Base-by-base conservation (phyloP, 352 stramenopile species). In the Phytophthora sp. region DNA sequence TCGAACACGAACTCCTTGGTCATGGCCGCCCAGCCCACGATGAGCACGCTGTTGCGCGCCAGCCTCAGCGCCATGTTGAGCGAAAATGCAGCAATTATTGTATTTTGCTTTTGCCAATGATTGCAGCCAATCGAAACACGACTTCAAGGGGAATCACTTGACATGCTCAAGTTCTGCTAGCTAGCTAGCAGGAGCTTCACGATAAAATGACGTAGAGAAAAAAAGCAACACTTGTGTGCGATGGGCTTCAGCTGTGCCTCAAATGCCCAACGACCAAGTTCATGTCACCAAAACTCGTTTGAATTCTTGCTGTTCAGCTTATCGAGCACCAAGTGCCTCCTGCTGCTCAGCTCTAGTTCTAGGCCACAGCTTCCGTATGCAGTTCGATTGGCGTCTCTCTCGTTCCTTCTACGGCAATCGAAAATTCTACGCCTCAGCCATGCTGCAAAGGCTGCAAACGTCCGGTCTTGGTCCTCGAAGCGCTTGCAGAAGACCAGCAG, bases 1-100 rank as follows among this genome's bases (percentile, higher is more conserved):
- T 96, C 87, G 54, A 84, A 82, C 23, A 84, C 62, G 34, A 91
- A 81, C 51, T 82, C 42, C 69, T 95, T 92, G 42, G 80, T 63
- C 49, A 79, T 75, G 57, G 63, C 77, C 37, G 87, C 69, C 77
- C 79, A 91, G 57, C 82, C 60, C 37, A 83, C 48, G 31, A 92
- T 59, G 18, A 94, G 78, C 62, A 86, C 74, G 20, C 67, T 71
- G 34, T 82, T 84, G 54, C 79, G 81, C 45, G 32, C 56, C 18
- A 85, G 43, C 32, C 20, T 70, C 2, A 49, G 30, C 45, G 35
- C 46, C 28, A 15, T 58, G 3, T 28, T 48, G 17, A 5, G 20
- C 23, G 41, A 52, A 54, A 59, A 55, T 39, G 13, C 26, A 52
- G 44, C 7, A 48, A 23, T 60, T 35, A 15, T 44, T 43, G 26